Conservation (phyloP, 345 rosid genomes). For the Corchorus olitorius region DNA sequence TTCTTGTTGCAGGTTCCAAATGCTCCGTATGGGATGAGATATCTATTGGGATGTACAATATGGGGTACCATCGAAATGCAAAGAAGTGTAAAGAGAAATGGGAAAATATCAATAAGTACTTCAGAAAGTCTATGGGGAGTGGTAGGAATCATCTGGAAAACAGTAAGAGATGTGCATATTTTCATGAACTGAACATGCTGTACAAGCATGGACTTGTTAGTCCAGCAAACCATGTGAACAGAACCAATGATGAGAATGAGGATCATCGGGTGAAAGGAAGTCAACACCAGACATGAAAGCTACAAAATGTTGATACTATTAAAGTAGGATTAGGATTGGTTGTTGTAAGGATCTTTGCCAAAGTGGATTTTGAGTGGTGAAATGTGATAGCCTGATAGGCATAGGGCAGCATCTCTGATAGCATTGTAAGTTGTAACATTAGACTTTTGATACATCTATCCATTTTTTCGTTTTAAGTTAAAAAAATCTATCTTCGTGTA, state of each 20-base stretch:
- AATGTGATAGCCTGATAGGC: neutral
- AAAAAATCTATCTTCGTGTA: no score
- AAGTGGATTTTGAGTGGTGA: neutral
- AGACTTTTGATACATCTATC: neutral
- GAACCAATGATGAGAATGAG: neutral
- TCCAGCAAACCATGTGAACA: slow-evolving; percentile 20
- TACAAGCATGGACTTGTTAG: slow-evolving; percentile 41
- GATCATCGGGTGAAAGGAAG: neutral
- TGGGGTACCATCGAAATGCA: slow-evolving; percentile 62
- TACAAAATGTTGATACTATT: neutral
- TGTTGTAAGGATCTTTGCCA: neutral
- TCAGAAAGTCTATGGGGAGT: slow-evolving; percentile 46
- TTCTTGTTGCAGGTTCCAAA: slow-evolving; percentile 36
- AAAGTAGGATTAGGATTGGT: slow-evolving; percentile 15
- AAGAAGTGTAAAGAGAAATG: slow-evolving; percentile 86
- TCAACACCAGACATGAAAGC: neutral
- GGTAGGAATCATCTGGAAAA: slow-evolving; percentile 48
- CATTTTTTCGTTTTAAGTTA: neutral
- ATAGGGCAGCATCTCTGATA: no score
- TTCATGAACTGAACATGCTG: slow-evolving; percentile 47
- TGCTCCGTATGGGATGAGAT: slow-evolving; percentile 65
- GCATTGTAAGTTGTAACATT: neutral
- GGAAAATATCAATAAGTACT: slow-evolving; percentile 83
- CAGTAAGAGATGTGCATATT: slow-evolving; percentile 50
- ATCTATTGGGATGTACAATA: slow-evolving; percentile 52